Evolutionary conservation across 2,329 filamentous ascomycete species (phyloP).

Genomic region (Penicillium sp.): DNA sequence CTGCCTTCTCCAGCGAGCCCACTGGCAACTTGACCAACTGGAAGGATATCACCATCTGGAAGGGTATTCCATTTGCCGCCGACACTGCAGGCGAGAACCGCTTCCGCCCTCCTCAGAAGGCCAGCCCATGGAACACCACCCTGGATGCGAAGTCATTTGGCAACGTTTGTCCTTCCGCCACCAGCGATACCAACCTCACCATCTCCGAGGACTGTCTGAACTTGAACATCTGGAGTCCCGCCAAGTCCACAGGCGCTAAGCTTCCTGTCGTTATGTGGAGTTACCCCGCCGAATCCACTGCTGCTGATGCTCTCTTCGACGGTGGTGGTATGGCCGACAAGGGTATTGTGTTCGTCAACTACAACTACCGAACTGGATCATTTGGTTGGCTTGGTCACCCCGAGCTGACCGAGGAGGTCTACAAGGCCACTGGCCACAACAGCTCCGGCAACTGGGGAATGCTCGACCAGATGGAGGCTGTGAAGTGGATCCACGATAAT

Average conservation of each 20-base stretch:
- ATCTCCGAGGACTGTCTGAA: constrained; percentile 3
- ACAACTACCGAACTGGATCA: constrained; percentile 1
- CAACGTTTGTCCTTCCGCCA: background rate
- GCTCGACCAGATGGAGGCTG: background rate
- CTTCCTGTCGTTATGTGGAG: constrained; percentile 4
- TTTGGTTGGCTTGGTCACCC: constrained; percentile 1
- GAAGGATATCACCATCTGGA: constrained; percentile 1
- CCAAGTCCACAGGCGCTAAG: background rate
- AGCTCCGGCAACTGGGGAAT: constrained; percentile 2
- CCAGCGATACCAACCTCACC: background rate
- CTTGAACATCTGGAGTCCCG: constrained; percentile 2
- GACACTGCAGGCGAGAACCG: background rate
- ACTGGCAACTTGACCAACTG: constrained; percentile 1
- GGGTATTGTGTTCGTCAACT: constrained; percentile 2
- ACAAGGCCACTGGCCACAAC: background rate
- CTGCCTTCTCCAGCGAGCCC: background rate
- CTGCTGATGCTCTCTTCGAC: background rate
- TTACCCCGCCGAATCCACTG: background rate
- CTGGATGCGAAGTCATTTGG: background rate
- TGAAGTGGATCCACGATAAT: constrained; percentile 1
- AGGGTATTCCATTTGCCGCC: constrained; percentile 1
- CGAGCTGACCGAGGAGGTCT: constrained; percentile 1
- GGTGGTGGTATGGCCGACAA: constrained; percentile 1
- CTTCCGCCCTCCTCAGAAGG: background rate
- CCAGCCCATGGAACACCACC: background rate